Evolutionary conservation across 129 eudicot species (phyloP), one percentile per base, ranked within the genome.

Genomic region (Tagetes patula): DNA sequence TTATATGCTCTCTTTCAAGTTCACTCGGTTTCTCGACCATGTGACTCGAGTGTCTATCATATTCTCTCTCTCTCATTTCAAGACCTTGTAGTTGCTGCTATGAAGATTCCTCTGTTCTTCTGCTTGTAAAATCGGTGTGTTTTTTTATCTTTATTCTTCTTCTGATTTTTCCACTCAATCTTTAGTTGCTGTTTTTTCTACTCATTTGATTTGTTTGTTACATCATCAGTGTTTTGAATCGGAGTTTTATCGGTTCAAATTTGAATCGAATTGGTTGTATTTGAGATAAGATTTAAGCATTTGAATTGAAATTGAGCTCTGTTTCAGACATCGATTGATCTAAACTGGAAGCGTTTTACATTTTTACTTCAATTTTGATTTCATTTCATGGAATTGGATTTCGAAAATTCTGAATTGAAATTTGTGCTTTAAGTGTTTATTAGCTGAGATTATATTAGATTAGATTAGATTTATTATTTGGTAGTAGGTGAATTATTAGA

Each of bases 21-120:
- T 77, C 72, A 77, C 76, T 70, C 81, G 81, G 76, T 77, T 70
- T 77, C 81, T 60, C 47, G 27, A 77, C 81, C 81, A 77, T 77
- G 81, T 77, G 81, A 77, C 47, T 58, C 31, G 64, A 46, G 75
- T 77, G 65, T 48, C 70, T 70, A 69, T 77, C 58, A 39, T 79
- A 65, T 72, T 41, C 67, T 63, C 54, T 54, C 67, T 47, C 71
- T 66, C 65, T 40, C 65, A 9, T 32, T 54, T 13, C 71, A 74
- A 62, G 71, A 69, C 81, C 63, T 76, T 76, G 75, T 56, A 76
- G 75, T 76, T 56, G 80, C 39, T 76, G 69, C 58, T 76, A 68
- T 77, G 80, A 69, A 76, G 80, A 76, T 76, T 76, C 75, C 54
- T 9, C 50, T 76, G 53, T 56, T 56, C 80, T 67, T 67, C 68